These are phyloP conservation scores for Cornus controversa DNA, from an alignment of 148 eudicot genomes.

Conservation along the genomic window DNA sequence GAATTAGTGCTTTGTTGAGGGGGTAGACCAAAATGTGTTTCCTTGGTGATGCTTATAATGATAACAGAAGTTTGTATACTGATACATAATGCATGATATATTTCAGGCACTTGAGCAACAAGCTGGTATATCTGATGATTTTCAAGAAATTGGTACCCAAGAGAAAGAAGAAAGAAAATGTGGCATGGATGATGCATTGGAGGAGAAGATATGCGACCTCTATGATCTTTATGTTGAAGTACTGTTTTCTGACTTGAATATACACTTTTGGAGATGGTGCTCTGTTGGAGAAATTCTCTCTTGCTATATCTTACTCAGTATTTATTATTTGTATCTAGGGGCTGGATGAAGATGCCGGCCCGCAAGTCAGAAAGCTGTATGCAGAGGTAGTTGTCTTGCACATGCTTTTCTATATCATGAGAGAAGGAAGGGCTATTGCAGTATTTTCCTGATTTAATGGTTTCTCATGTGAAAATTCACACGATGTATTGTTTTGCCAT, in stretches of 20 bases:
- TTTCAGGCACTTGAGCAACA: constrained; percentile 54
- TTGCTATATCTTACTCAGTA: constrained; percentile 13
- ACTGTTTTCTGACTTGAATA: constrained; percentile 6
- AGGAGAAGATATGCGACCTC: constrained; percentile 82
- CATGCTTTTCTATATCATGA: neutral
- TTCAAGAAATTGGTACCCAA: constrained; percentile 47
- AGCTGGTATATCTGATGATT: constrained; percentile 52
- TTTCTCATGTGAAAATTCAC: neutral
- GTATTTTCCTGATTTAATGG: too few relatives aligned
- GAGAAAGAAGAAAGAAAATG: constrained; percentile 51
- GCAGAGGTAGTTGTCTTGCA: constrained; percentile 58
- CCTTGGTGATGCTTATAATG: neutral
- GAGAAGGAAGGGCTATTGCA: too few relatives aligned
- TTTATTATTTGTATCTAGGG: constrained; percentile 41
- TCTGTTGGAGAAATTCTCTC: neutral
- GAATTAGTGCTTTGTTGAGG: too few relatives aligned
- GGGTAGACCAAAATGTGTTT: too few relatives aligned
- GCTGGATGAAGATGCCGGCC: constrained; percentile 89
- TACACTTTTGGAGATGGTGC: neutral
- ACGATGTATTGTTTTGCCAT: neutral
- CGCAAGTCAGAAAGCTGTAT: constrained; percentile 86
- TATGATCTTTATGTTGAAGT: constrained; percentile 81
- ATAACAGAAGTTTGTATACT: neutral
- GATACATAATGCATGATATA: neutral
- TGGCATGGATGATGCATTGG: constrained; percentile 62